Evolutionary conservation across 164 flowering plant genomes (phyloP), one percentile per base, ranked within the genome.

Genomic region (Echeveria elegans): DNA sequence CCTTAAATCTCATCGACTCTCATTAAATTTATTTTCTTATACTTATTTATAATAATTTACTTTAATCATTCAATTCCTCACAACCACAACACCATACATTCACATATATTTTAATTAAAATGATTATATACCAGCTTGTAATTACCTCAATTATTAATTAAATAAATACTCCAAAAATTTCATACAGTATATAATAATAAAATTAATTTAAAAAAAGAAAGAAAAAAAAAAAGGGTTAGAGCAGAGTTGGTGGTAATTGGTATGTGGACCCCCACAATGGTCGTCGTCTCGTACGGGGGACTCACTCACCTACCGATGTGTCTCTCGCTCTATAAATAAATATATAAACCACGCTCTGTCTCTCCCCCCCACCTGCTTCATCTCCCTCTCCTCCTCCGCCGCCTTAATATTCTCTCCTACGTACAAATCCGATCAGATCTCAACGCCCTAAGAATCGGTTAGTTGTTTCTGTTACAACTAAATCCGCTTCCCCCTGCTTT

Each of bases 181-280:
- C n/a, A n/a, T n/a, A n/a, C n/a, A n/a, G n/a, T n/a, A n/a, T n/a
- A n/a, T n/a, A n/a, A n/a, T n/a, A n/a, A n/a, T n/a, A 34, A 34
- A 34, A 34, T 34, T 34, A 34, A 34, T 3, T 34, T n/a, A 3
- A 23, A 3, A 50, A 1, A 50, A 6, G 21, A 7, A 1, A 5
- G 21, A 0, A 23, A 50, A 28, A 26, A 29, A 15, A 28, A 56
- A 56, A 28, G 28, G 19, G 23, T 5, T n/a, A 7, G 56, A 6
- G 56, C 5, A 26, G 47, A 16, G 26, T 52, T 2, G 23, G 56
- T 48, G 10, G 56, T 43, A 18, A n/a, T 14, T 45, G 50, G 50
- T 52, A 23, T 56, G 32, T 26, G 61, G 61, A 29, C 61, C 61
- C 56, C 61, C 61, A 56, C 61, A 9, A 26, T 56, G 19, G 32